Conservation (phyloP, 345 rosid genomes). For the Pistacia atlantica region DNA sequence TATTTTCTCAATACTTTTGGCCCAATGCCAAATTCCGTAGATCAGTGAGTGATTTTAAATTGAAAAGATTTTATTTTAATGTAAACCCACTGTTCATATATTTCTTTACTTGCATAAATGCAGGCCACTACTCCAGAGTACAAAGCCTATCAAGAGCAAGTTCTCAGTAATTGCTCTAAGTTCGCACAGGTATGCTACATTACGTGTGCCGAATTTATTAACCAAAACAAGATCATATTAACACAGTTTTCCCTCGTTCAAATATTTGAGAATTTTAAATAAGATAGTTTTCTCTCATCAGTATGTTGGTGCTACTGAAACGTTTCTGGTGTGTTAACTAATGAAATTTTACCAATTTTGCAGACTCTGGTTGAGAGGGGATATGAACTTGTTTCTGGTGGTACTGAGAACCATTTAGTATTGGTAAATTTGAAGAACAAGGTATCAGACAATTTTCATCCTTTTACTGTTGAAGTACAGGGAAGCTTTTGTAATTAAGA, state of each 20-base stretch:
- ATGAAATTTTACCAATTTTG: slow-evolving; percentile 17
- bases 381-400: slow-evolving; percentile 95
- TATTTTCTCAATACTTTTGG: background rate
- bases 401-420: slow-evolving; percentile 96
- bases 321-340: slow-evolving; percentile 14
- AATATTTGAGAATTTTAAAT: background rate
- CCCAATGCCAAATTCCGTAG: background rate
- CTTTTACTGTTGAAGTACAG: background rate
- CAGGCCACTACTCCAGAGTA: slow-evolving; percentile 94
- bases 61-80: background rate
- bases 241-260: background rate
- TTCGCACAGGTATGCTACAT: slow-evolving; percentile 73
- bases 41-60: background rate
- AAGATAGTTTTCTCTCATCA: background rate
- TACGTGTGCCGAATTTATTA: slow-evolving; percentile 8
- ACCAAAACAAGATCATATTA: background rate
- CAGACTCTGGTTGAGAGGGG: slow-evolving; percentile 71
- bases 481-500: background rate
- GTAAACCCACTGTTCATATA: background rate
- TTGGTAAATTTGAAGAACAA: slow-evolving; percentile 92
- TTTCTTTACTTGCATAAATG: slow-evolving; percentile 14
- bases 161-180: slow-evolving; percentile 76
- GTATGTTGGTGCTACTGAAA: background rate
- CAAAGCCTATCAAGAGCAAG: slow-evolving; percentile 98
- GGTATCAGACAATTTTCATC: slow-evolving; percentile 43